Base-by-base conservation (phyloP, 441 rosid species). In the Brassica balearica region DNA sequence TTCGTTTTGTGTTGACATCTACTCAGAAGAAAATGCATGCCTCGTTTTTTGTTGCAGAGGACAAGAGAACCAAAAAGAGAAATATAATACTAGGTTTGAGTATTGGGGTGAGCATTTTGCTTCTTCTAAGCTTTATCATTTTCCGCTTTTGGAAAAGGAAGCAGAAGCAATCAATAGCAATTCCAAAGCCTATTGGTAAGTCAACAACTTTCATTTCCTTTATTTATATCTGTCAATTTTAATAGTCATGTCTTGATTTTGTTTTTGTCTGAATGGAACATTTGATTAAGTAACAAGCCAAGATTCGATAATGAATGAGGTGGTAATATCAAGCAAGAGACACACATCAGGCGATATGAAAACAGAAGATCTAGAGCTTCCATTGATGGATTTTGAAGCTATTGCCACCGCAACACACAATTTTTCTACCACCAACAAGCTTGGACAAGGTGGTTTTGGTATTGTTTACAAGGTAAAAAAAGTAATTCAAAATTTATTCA, bases 281-380 rank as follows among this genome's bases (percentile, higher is more conserved):
- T 8, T 19, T 17, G 62, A 19, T 56, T 27, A 56, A 56, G 62
- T 19, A 9, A 56, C 25, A 56, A 56, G 62, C n/a, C 27, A 19
- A 17, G 62, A 19, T 56, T 56, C n/a, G 12, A 3, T 56, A 8
- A 20, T 19, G 62, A 56, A 19, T 9, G 62, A 56, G 12, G 27
- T 56, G 62, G 27, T 56, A 8, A 56, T 56, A 56, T 56, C 62
- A 56, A 56, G 12, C 62, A 56, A 8, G 62, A 20, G 6, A 56
- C 12, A 56, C 27, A 8, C 12, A 56, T 56, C 27, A 8, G 12
- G 12, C 20, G 27, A 56, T 1, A 15, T 19, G 12, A 56, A 41
- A 19, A 19, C 62, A 56, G 62, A 56, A 12, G 62, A 56, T 56
- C 61, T 56, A 56, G 23, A 56, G 25, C 61, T 56, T 56, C 61